Evolutionary conservation across 192 early-diverging fungal genomes (phyloP).

Genomic region (Dissophora globulifera): DNA sequence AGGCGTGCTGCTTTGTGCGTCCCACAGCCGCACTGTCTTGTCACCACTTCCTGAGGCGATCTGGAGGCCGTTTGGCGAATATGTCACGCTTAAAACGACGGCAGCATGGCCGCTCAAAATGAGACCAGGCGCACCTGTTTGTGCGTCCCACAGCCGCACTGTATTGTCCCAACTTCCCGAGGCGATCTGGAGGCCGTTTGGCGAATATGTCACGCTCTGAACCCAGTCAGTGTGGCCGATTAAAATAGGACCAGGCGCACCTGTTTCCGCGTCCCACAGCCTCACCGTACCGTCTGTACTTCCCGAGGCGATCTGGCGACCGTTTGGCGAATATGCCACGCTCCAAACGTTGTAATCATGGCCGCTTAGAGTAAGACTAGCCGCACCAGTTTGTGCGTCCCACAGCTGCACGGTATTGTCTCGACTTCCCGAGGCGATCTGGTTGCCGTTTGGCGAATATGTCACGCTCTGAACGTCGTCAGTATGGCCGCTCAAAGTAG

Average conservation of each 20-base stretch:
- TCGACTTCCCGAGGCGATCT: too few relatives aligned
- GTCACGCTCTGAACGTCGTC: background rate
- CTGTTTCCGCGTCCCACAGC: background rate
- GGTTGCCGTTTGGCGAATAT: too few relatives aligned
- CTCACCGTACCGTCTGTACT: constrained; percentile 1
- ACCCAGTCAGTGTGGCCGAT: background rate
- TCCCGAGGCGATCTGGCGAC: background rate
- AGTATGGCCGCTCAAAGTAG: background rate
- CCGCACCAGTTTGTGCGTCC: background rate
- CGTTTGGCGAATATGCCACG: background rate
- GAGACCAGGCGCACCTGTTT: background rate
- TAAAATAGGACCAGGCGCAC: background rate
- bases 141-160: constrained; percentile 2
- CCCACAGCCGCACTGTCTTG: background rate
- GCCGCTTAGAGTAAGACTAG: background rate
- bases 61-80: constrained; percentile 3
- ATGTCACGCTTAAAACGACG: background rate
- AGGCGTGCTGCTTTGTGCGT: background rate
- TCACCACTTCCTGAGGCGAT: background rate
- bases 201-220: background rate
- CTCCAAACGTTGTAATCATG: too few relatives aligned
- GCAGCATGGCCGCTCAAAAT: background rate
- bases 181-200: background rate
- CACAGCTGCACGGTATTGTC: background rate
- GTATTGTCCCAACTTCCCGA: background rate